Evolutionary conservation across 2,329 filamentous ascomycete species (phyloP), one percentile per base, ranked within the genome.

Genomic region (Xylaria sp.): DNA sequence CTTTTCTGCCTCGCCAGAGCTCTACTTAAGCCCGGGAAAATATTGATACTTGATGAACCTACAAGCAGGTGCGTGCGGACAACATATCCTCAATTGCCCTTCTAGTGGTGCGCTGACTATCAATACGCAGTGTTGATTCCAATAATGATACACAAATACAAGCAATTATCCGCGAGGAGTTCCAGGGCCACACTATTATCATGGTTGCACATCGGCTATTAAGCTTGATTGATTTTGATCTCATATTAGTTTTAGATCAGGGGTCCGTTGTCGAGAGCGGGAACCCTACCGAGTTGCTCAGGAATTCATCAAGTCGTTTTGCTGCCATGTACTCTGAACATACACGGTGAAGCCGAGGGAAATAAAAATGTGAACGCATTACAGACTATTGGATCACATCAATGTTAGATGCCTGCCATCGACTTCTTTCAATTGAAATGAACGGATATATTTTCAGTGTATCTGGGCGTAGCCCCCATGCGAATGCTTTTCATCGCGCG

Each of bases 181-280:
- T 81, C 60, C 74, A 70, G 10, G 65, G 76, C 0, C 85, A 87
- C 70, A 91, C 89, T 0, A 83, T 91, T 41, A 77, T 83, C 32
- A 77, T 79, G 10, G 77, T 83, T n/a, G 80, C 78, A 1, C 82
- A 83, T 65, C 77, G 78, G 1, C 67, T 83, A 0, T 75, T 77
- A 4, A 86, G 84, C 0, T 82, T 87, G 34, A 73, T 83, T 32
- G 82, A 84, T 67, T 85, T 83, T 70, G 83, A 86, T 69, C 77
- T 77, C 15, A 78, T 86, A 48, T 76, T 82, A 1, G 82, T 86
- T 4, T 80, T 85, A 78, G 81, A 85, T 23, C 74, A 79, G 43
- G 83, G 84, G 0, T 73, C 75, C 58, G 76, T 85, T 30, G 79
- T 82, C 4, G 83, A 85, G 69, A 69, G 48, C n/a, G 60, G 65